Conservation (phyloP, 495 filamentous ascomycete genomes). For the Podospora didyma region DNA sequence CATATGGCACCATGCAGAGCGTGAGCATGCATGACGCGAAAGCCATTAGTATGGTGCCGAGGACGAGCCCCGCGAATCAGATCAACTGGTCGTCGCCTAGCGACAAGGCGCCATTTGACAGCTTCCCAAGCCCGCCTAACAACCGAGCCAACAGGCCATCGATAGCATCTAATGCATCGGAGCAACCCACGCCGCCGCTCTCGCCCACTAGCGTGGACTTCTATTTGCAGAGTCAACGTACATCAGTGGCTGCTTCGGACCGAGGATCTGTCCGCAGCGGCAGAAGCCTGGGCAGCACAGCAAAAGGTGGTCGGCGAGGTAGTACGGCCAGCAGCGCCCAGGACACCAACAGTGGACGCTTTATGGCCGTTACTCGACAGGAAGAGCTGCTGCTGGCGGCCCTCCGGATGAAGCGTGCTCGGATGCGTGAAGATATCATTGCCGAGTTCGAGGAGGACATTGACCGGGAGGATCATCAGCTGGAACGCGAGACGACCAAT, state of each 20-base stretch:
- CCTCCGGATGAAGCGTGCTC: constrained; percentile 72
- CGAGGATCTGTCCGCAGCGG: constrained; percentile 19
- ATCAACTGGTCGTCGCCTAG: constrained; percentile 3
- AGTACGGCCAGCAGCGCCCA: constrained; percentile 23
- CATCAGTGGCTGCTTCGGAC: constrained; percentile 11
- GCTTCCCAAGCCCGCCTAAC: constrained; percentile 26
- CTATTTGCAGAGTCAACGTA: constrained; percentile 29
- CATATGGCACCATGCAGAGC: constrained; percentile 1
- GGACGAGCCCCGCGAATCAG: constrained; percentile 12
- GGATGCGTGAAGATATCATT: constrained; percentile 69
- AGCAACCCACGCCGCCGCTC: constrained; percentile 43
- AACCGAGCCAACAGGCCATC: constrained; percentile 5
- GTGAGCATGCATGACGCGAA: constrained; percentile 1
- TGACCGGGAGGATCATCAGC: constrained; percentile 10
- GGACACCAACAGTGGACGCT: constrained; percentile 48
- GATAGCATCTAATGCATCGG: constrained; percentile 19
- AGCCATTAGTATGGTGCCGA: constrained; percentile 12
- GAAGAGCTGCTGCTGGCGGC: constrained; percentile 80
- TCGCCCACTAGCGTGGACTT: constrained; percentile 47
- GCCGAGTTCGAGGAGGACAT: constrained; percentile 47
- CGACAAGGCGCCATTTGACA: constrained; percentile 26
- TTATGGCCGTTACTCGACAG: constrained; percentile 84
- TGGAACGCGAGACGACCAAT: constrained; percentile 19
- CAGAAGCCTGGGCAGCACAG: constrained; percentile 13
- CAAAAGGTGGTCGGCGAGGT: constrained; percentile 11